A percentile compares a stretch with the other conserved stretches of the same genome.
These are phyloP conservation scores for Olyra latifolia DNA, from an alignment of 176 grass and related monocot genomes.

Conservation along the genomic window DNA sequence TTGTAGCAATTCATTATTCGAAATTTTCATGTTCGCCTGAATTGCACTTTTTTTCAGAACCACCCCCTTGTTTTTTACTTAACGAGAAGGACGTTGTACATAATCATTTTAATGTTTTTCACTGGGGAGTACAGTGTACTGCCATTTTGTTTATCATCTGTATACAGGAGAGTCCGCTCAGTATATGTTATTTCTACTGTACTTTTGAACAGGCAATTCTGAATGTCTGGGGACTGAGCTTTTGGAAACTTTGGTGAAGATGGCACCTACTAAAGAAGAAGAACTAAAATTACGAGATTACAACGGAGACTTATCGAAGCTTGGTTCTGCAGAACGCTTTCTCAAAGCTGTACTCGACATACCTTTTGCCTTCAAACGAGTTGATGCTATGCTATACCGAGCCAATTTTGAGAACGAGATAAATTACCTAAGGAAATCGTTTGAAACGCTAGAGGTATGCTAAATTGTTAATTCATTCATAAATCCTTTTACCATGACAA, in stretches of 20 bases:
- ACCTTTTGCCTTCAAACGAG: constrained; percentile 97
- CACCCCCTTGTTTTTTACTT: neutral
- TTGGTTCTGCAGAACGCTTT: constrained; percentile 87
- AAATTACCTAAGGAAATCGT: constrained; percentile 89
- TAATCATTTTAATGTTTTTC: neutral
- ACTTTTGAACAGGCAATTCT: constrained; percentile 65
- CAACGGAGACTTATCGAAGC: constrained; percentile 66
- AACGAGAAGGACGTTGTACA: neutral
- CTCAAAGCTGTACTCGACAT: constrained; percentile 87
- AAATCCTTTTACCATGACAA: neutral
- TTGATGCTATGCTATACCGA: constrained; percentile 94
- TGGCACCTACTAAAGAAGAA: constrained; percentile 98
- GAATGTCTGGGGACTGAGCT: constrained; percentile 88
- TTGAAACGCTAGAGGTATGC: constrained; percentile 90
- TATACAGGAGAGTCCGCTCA: neutral
- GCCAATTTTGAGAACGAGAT: constrained; percentile 97
- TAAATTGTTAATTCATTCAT: neutral
- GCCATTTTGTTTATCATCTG: constrained; percentile 1
- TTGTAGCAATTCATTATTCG: neutral
- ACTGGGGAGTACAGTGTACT: neutral
- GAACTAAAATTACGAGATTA: constrained; percentile 86
- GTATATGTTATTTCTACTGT: neutral
- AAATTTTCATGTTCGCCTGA: neutral
- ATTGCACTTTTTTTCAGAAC: neutral
- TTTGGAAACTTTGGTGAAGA: constrained; percentile 97